A percentile compares a stretch with the other conserved stretches of the same genome.
Conservation (phyloP, 2,329 filamentous ascomycete genomes). For the Alternaria sp. region DNA sequence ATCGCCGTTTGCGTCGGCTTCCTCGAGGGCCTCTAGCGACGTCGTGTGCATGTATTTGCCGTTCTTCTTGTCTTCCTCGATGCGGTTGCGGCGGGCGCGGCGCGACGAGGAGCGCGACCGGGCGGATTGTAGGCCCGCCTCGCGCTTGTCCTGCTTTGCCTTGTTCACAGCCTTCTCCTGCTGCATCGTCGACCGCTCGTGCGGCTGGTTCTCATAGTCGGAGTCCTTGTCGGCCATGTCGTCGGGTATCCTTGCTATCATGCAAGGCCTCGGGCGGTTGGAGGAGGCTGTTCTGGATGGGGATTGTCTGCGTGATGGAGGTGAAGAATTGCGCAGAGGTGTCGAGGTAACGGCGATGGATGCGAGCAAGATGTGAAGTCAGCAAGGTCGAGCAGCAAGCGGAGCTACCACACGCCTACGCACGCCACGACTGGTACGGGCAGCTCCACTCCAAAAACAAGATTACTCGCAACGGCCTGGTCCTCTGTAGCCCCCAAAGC, state of each 20-base stretch:
- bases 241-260: constrained; percentile 23
- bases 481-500: not conserved
- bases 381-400: constrained; percentile 18
- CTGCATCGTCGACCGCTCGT: constrained; percentile 53
- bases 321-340: not conserved
- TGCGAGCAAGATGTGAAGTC: constrained; percentile 4
- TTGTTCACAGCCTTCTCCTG: constrained; percentile 55
- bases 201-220: constrained; percentile 37
- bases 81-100: constrained; percentile 54
- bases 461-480: constrained; percentile 36
- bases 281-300: not conserved
- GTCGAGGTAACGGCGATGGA: not conserved
- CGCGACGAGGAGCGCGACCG: constrained; percentile 56
- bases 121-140: constrained; percentile 49
- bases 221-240: constrained; percentile 42
- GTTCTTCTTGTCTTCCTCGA: constrained; percentile 53
- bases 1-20: constrained; percentile 59
- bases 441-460: constrained; percentile 40
- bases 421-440: constrained; percentile 15
- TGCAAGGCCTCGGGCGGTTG: constrained; percentile 13
- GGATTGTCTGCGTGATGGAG: constrained; percentile 1
- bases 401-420: not conserved
- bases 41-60: constrained; percentile 61
- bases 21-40: constrained; percentile 57
- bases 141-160: constrained; percentile 48